Evolutionary conservation across 768 basidiomycete genomes (phyloP), one percentile per base, ranked within the genome.

Genomic region (Macrolepiota albuminosa): DNA sequence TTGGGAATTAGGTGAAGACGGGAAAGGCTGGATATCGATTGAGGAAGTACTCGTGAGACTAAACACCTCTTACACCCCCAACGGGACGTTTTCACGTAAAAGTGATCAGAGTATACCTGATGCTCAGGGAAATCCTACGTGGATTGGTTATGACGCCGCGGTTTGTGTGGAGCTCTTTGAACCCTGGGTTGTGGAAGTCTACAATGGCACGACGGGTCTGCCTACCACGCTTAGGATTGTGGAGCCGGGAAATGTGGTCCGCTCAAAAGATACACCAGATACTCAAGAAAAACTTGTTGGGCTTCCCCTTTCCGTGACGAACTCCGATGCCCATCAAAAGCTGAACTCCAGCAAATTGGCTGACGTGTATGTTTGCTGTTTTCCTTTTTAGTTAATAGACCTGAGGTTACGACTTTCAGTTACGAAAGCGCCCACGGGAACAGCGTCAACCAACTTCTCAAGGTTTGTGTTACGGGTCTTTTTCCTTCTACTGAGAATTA

Each of bases 101-200:
- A 67, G 69, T 21, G 54, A 65, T 3, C 26, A 49, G 8, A 60
- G 59, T 29, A 31, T 68, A 4, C 69, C 67, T 8, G 70, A 72
- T 53, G 55, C 39, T 21, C 55, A 66, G 18, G 74, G 75, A 11
- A 64, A 64, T 29, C 57, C 65, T 10, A 74, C 73, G 4, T 70
- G 59, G 59, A 70, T 79, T 34, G 78, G 77, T 3, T 75, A 72
- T 36, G 78, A 79, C 54, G 72, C 75, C 10, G 73, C 69, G 0
- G 69, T 76, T 29, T 79, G 78, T 56, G 58, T 78, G 8, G 69
- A 76, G 61, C 57, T 76, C 1, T 75, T 76, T 37, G 76, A 79
- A 53, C 76, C 76, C 2, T 79, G 74, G 72, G 62, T 79, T 18
- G 58, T 78, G 6, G 75, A 78, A 46, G 67, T 72, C 5, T 75